Evolutionary conservation across 768 basidiomycete genomes (phyloP).

Genomic region (Phlebiopsis flavidoalba): DNA sequence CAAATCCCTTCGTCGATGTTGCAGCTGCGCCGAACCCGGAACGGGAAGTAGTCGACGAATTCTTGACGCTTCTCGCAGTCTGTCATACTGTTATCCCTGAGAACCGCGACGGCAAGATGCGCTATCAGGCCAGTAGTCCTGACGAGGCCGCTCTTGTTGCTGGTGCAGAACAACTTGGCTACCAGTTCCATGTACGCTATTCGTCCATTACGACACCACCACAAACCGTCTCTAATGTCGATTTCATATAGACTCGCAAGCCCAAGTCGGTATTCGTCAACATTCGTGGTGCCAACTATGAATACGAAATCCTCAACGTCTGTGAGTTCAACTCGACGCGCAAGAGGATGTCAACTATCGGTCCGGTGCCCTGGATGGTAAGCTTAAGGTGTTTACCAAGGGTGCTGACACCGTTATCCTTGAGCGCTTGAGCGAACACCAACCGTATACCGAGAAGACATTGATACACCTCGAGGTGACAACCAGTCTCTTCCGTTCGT

Average conservation of each 20-base stretch:
- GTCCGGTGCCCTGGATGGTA: slow-evolving; percentile 82
- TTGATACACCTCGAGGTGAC: slow-evolving; percentile 83
- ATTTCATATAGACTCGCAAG: slow-evolving; percentile 70
- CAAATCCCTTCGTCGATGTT: slow-evolving; percentile 52
- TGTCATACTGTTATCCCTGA: slow-evolving; percentile 99
- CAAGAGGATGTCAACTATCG: slow-evolving; percentile 96
- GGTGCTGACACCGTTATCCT: slow-evolving; percentile 98
- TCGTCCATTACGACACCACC: neutral
- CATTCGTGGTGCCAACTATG: slow-evolving; percentile 61
- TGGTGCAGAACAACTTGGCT: slow-evolving; percentile 89
- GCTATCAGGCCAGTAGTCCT: slow-evolving; percentile 95
- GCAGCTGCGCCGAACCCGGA: slow-evolving; percentile 30
- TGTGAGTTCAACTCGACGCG: slow-evolving; percentile 99
- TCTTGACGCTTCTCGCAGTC: slow-evolving; percentile 60
- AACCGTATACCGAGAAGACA: slow-evolving; percentile 82
- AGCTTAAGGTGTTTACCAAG: slow-evolving; percentile 93
- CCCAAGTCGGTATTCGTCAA: slow-evolving; percentile 93
- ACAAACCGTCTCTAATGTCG: neutral
- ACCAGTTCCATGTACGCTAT: slow-evolving; percentile 82
- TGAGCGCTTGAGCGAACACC: slow-evolving; percentile 83
- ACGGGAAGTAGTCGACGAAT: slow-evolving; percentile 27
- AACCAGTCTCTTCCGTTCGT: neutral
- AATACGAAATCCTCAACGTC: slow-evolving; percentile 91
- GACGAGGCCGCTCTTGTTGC: slow-evolving; percentile 96
- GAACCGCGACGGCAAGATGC: slow-evolving; percentile 78